These are phyloP conservation scores for Lasiodiplodia gonubiensis DNA, from an alignment of 2,329 filamentous ascomycete species.

Conservation along the genomic window DNA sequence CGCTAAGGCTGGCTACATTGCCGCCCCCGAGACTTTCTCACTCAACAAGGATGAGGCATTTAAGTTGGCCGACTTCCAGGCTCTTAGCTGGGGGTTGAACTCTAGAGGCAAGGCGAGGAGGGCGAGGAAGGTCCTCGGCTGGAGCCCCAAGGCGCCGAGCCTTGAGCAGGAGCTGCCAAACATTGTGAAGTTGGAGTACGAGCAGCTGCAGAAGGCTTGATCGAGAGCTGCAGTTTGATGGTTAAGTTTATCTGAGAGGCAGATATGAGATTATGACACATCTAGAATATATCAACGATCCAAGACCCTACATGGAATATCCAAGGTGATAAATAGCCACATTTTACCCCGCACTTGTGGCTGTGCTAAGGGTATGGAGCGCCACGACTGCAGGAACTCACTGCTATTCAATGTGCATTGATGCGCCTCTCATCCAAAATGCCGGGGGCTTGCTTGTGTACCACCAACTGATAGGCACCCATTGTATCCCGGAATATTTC, in stretches of 20 bases:
- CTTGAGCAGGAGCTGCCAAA: constrained; percentile 19
- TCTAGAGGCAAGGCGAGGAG: constrained; percentile 60
- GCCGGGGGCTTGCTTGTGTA: too few relatives aligned
- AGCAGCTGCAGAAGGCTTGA: constrained; percentile 21
- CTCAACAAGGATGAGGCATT: constrained; percentile 21
- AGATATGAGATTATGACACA: neutral
- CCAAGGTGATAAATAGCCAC: too few relatives aligned
- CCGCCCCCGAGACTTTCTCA: neutral
- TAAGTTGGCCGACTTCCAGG: constrained; percentile 20
- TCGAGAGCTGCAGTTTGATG: neutral
- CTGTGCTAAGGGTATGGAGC: neutral
- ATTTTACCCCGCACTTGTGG: neutral
- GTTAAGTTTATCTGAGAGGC: neutral
- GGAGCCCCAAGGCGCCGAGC: constrained; percentile 57
- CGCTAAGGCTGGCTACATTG: constrained; percentile 42
- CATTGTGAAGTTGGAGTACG: constrained; percentile 18
- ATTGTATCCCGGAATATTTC: neutral
- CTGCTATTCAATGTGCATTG: neutral
- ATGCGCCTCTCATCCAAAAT: too few relatives aligned
- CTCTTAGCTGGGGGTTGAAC: constrained; percentile 18
- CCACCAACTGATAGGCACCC: neutral
- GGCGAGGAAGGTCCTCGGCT: constrained; percentile 62
- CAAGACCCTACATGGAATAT: too few relatives aligned
- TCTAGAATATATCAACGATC: neutral
- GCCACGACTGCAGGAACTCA: neutral